Conservation (phyloP, 345 rosid species). For the Euphorbia peplus region DNA sequence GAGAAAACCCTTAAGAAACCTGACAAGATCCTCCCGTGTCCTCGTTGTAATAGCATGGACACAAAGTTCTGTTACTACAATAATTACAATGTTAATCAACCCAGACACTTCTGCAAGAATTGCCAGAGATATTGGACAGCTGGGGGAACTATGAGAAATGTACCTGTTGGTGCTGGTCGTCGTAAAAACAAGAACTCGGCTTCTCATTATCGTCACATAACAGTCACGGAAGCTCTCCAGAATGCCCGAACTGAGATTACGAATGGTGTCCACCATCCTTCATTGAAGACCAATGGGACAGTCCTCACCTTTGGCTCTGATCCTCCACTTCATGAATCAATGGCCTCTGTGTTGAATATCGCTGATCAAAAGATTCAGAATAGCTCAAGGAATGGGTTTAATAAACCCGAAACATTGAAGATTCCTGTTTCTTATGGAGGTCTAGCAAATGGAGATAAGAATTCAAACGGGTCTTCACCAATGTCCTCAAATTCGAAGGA, state of each 20-base stretch:
- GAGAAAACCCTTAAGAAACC: conserved; percentile 32
- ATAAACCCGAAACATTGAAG: conserved; percentile 44
- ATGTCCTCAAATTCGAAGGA: conserved; percentile 29
- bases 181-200: conserved; percentile 32
- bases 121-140: conserved; percentile 40
- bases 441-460: conserved; percentile 28
- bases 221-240: conserved; percentile 62
- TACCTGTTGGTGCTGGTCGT: conserved; percentile 38
- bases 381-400: conserved; percentile 43
- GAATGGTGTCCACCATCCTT: conserved; percentile 52
- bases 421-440: conserved; percentile 35
- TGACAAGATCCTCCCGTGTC: conserved; percentile 33
- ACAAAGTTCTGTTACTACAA: conserved; percentile 37
- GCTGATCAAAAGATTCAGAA: conserved; percentile 53
- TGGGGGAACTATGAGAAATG: conserved; percentile 39
- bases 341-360: conserved; percentile 74
- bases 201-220: conserved; percentile 58
- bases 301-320: conserved; percentile 79
- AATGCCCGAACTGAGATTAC: conserved; percentile 43
- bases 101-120: conserved; percentile 37
- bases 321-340: conserved; percentile 69
- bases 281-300: conserved; percentile 48
- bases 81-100: conserved; percentile 38
- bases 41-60: conserved; percentile 39
- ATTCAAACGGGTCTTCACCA: conserved; percentile 29